These are phyloP conservation scores for Stagonosporopsis vannaccii DNA, from an alignment of 2,329 filamentous ascomycete species.

Conservation along the genomic window DNA sequence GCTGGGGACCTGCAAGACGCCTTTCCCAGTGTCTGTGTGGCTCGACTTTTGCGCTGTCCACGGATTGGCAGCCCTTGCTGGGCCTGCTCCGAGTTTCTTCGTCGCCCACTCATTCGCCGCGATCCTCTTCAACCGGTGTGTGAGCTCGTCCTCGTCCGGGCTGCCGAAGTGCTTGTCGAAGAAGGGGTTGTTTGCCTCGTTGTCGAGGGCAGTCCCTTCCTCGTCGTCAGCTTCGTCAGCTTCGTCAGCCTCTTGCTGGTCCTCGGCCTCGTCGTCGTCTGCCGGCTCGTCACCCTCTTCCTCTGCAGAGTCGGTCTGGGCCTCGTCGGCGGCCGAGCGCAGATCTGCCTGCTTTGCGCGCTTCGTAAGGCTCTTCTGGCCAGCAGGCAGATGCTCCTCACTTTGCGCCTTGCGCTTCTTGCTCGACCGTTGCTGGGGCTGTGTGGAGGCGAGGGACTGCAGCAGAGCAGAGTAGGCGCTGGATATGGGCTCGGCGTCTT, in stretches of 20 bases:
- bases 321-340: neutral
- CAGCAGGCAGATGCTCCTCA: constrained; percentile 9
- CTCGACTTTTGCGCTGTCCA: constrained; percentile 55
- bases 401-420: constrained; percentile 63
- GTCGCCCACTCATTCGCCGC: constrained; percentile 58
- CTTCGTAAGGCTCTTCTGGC: neutral
- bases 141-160: constrained; percentile 68
- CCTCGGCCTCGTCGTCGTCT: constrained; percentile 14
- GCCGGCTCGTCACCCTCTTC: constrained; percentile 18
- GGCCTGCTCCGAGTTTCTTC: constrained; percentile 43
- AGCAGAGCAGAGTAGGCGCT: constrained; percentile 65
- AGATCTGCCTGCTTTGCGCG: constrained; percentile 10
- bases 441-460: constrained; percentile 58
- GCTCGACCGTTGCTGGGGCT: constrained; percentile 51
- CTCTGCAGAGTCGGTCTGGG: constrained; percentile 3
- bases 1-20: constrained; percentile 37
- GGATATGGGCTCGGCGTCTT: constrained; percentile 34
- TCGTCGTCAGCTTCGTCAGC: too few relatives aligned
- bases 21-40: constrained; percentile 35
- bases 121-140: constrained; percentile 58
- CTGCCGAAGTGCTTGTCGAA: constrained; percentile 82
- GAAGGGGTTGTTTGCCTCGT: constrained; percentile 58
- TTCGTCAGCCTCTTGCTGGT: constrained; percentile 26
- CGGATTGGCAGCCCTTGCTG: constrained; percentile 46
- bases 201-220: constrained; percentile 49